Percentiles rank a stretch among this genome's conserved stretches.
These are phyloP conservation scores for Hypoxylon crocopeplum DNA, from an alignment of 495 filamentous ascomycete genomes.

Conservation along the genomic window DNA sequence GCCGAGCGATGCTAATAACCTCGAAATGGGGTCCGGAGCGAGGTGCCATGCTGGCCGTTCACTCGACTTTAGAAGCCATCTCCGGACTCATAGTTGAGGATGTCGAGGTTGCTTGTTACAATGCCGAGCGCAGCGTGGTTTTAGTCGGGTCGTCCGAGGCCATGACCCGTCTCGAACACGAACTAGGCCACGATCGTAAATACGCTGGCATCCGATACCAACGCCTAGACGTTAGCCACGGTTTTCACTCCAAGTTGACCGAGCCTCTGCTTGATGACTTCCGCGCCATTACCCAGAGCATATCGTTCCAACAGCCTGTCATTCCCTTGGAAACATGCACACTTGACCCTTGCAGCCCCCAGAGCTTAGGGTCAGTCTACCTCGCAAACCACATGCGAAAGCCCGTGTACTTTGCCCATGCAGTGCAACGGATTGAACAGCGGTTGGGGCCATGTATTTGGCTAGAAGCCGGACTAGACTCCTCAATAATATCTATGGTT, in stretches of 20 bases:
- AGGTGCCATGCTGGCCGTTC: slow-evolving; percentile 53
- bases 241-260: slow-evolving; percentile 47
- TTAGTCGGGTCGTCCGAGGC: slow-evolving; percentile 32
- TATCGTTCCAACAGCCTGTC: slow-evolving; percentile 33
- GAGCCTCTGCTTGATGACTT: slow-evolving; percentile 40
- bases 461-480: slow-evolving; percentile 41
- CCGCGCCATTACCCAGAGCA: slow-evolving; percentile 1
- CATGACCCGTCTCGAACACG: slow-evolving; percentile 22
- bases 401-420: slow-evolving; percentile 38
- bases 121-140: slow-evolving; percentile 34
- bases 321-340: slow-evolving; percentile 41
- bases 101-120: slow-evolving; percentile 48
- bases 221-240: slow-evolving; percentile 46
- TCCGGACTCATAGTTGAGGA: neutral
- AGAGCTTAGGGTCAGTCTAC: neutral
- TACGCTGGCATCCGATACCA: slow-evolving; percentile 8
- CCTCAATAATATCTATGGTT: slow-evolving; percentile 38
- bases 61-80: neutral
- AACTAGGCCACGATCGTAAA: slow-evolving; percentile 2
- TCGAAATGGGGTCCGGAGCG: slow-evolving; percentile 51
- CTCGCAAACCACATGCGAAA: slow-evolving; percentile 33
- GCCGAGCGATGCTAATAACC: slow-evolving; percentile 49
- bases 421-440: slow-evolving; percentile 31
- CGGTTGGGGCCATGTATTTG: slow-evolving; percentile 34
- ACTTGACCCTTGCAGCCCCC: no score